These are phyloP conservation scores for Yamadazyma triangularis DNA, from an alignment of 1,139 yeast genomes.

Conservation along the genomic window DNA sequence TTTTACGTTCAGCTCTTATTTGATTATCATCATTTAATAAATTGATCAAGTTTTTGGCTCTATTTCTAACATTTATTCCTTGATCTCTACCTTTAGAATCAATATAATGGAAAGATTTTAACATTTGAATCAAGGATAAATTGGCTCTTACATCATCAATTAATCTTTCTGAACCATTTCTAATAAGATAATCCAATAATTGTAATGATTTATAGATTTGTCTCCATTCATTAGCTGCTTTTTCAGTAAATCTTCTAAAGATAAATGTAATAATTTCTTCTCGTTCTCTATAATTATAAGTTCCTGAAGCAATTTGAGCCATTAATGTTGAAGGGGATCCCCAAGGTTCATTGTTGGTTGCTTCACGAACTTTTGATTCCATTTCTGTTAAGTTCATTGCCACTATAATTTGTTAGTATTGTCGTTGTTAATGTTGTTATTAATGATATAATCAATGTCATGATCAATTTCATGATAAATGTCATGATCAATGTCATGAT, in stretches of 20 bases:
- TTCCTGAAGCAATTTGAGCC: slow-evolving; percentile 94
- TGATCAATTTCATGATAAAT: background rate
- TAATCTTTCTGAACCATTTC: slow-evolving; percentile 90
- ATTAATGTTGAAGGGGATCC: slow-evolving; percentile 92
- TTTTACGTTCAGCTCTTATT: slow-evolving; percentile 82
- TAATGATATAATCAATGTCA: background rate
- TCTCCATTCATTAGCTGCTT: slow-evolving; percentile 96
- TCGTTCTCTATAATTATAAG: slow-evolving; percentile 79
- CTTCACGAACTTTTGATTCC: slow-evolving; percentile 96
- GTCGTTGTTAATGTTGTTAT: background rate
- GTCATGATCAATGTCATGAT: no score
- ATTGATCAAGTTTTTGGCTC: slow-evolving; percentile 71
- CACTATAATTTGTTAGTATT: slow-evolving; percentile 27
- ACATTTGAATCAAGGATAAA: slow-evolving; percentile 76
- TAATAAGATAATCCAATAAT: slow-evolving; percentile 81
- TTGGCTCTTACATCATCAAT: slow-evolving; percentile 93
- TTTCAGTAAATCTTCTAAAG: slow-evolving; percentile 84
- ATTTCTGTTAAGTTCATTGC: slow-evolving; percentile 92
- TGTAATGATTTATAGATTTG: slow-evolving; percentile 94
- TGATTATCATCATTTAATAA: slow-evolving; percentile 72
- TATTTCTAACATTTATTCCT: slow-evolving; percentile 90
- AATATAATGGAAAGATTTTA: slow-evolving; percentile 89
- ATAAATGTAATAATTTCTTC: slow-evolving; percentile 72
- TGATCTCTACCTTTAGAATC: slow-evolving; percentile 95
- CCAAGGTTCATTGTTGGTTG: slow-evolving; percentile 99